Evolutionary conservation across 768 basidiomycete genomes (phyloP).

Genomic region (Leccinum variicolor): DNA sequence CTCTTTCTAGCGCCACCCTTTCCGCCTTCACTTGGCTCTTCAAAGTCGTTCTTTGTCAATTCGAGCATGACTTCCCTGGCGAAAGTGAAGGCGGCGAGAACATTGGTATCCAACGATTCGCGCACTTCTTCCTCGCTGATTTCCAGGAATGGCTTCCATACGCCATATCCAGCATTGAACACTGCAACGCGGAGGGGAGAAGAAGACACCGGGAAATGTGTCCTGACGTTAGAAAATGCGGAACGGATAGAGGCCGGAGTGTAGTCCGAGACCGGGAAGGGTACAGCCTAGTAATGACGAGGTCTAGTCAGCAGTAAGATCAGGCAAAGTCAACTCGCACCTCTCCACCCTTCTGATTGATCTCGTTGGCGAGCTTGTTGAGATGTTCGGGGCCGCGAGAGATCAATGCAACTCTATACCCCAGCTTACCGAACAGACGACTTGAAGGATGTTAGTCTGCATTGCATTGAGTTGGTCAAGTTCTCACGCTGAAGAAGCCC

Average conservation of each 20-base stretch:
- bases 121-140: constrained; percentile 57
- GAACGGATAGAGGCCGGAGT: constrained; percentile 48
- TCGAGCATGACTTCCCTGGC: constrained; percentile 55
- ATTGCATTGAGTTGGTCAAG: neutral
- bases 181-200: constrained; percentile 58
- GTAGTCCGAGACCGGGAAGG: constrained; percentile 54
- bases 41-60: constrained; percentile 51
- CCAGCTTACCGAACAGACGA: constrained; percentile 56
- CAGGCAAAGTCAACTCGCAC: constrained; percentile 30
- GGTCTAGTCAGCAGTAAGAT: neutral
- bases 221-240: constrained; percentile 46
- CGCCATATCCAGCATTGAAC: constrained; percentile 56
- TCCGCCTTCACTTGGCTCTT: constrained; percentile 40
- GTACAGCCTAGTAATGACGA: constrained; percentile 41
- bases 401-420: constrained; percentile 65
- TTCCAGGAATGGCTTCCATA: constrained; percentile 68
- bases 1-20: constrained; percentile 45
- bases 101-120: constrained; percentile 46
- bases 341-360: constrained; percentile 57
- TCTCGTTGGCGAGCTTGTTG: constrained; percentile 49
- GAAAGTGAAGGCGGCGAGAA: constrained; percentile 62
- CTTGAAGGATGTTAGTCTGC: constrained; percentile 30
- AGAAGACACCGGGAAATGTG: constrained; percentile 42
- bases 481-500: constrained; percentile 55
- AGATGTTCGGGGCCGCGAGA: constrained; percentile 54